Evolutionary conservation across 202 grass and related monocot genomes (phyloP), one percentile per base, ranked within the genome.

Genomic region (Saccharum hybrid): DNA sequence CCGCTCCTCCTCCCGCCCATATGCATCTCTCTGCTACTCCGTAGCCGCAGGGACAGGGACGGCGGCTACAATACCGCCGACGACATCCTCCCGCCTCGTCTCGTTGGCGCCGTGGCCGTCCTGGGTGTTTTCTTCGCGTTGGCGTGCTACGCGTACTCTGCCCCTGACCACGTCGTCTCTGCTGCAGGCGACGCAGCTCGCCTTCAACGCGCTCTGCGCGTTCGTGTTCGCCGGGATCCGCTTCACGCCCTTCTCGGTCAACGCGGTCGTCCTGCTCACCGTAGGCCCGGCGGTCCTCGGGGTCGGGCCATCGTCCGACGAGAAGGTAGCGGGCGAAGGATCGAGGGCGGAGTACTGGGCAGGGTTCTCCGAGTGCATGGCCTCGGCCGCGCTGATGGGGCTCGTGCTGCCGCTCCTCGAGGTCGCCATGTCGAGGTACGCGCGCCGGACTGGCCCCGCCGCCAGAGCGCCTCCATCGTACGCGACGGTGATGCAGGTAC

Each of bases 241-340:
- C 4, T 87, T 96, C 69, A 96, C 93, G 4, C 88, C 90, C 0
- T 96, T 85, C 86, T 96, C 93, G 8, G 81, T 81, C 46, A 96
- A 96, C 74, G 93, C 93, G 26, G 83, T 93, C 56, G 34, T 96
- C 18, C 78, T 96, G 40, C 88, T 96, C 48, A 96, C 85, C n/a
- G 65, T 93, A 26, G 94, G 90, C 41, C 88, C 94, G 13, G 86
- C 88, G 0, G 94, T 93, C 28, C 81, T 96, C 18, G 86, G 94
- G 0, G 74, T 93, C 64, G 88, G 88, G 7, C 78, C 81, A 11
- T 13, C 0, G 13, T 81, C 88, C 1, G 88, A 86, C 48, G 48
- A 16, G 0, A 78, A 65, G 49, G 84, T 75, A 1, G 74, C 48
- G 1, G 85, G 88, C 8, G 80, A 88, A 67, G 48, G 82, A 0